Evolutionary conservation across 169 alveolate species (phyloP).

Genomic region (Plasmodium adleri): DNA sequence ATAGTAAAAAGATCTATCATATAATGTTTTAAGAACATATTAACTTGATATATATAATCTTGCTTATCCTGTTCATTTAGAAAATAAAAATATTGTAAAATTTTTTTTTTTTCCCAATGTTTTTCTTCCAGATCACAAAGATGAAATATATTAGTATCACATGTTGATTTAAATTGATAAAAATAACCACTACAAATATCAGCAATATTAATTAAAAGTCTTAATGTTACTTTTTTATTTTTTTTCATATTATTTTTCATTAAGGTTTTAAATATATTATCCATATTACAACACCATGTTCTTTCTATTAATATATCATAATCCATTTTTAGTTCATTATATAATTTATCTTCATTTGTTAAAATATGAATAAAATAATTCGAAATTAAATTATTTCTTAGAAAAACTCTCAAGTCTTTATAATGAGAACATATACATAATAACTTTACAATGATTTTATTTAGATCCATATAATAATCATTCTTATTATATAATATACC

Average conservation of each 20-base stretch:
- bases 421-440: conserved; percentile 32
- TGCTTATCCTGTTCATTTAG: conserved; percentile 24
- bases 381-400: conserved; percentile 42
- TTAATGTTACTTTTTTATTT: conserved; percentile 59
- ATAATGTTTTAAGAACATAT: conserved; percentile 14
- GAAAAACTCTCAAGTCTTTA: conserved; percentile 18
- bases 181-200: conserved; percentile 70
- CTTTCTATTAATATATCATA: conserved; percentile 72
- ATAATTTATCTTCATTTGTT: conserved; percentile 56
- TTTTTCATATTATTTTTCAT: conserved; percentile 45
- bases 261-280: conserved; percentile 54
- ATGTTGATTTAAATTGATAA: conserved; percentile 21
- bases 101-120: conserved; percentile 69
- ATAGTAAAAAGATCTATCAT: conserved; percentile 30
- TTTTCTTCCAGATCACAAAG: conserved; percentile 48
- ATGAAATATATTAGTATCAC: conserved; percentile 25
- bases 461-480: conserved; percentile 9
- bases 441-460: conserved; percentile 36
- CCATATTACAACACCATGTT: conserved; percentile 56
- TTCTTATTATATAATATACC: not conserved
- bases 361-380: conserved; percentile 29
- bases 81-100: conserved; percentile 29
- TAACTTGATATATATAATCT: conserved; percentile 50
- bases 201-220: conserved; percentile 66
- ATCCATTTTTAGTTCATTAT: conserved; percentile 44